These are phyloP conservation scores for Yarrowia hollandica DNA, from an alignment of 805 yeast species.

Conservation along the genomic window DNA sequence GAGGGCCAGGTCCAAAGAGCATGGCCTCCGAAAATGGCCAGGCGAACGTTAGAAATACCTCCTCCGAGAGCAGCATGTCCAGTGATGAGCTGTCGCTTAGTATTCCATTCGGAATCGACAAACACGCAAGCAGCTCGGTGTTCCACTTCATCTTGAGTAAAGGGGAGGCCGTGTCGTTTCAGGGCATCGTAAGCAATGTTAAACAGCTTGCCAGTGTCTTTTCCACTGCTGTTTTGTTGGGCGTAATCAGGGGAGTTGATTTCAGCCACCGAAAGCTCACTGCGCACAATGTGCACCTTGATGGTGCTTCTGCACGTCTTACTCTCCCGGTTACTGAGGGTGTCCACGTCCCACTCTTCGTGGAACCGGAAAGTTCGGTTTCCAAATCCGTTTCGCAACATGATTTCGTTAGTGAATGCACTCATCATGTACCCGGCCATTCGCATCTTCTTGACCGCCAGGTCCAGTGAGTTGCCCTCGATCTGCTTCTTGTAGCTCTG, in stretches of 20 bases:
- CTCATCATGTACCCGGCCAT: slow-evolving; percentile 87
- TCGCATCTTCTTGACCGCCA: slow-evolving; percentile 71
- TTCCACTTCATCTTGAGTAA: slow-evolving; percentile 49
- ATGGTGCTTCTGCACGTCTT: slow-evolving; percentile 54
- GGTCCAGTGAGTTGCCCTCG: slow-evolving; percentile 66
- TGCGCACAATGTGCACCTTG: slow-evolving; percentile 73
- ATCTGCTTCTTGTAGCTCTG: slow-evolving; percentile 46
- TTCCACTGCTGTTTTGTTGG: slow-evolving; percentile 78
- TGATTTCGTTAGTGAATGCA: slow-evolving; percentile 87
- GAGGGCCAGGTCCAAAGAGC: slow-evolving; percentile 92
- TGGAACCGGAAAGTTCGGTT: slow-evolving; percentile 72
- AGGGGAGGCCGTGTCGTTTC: slow-evolving; percentile 55
- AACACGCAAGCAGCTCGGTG: slow-evolving; percentile 82
- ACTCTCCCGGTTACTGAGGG: slow-evolving; percentile 52
- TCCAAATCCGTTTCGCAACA: slow-evolving; percentile 76
- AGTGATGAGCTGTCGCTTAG: slow-evolving; percentile 53
- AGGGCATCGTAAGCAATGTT: slow-evolving; percentile 78
- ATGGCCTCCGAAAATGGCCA: slow-evolving; percentile 94
- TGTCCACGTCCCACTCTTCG: slow-evolving; percentile 60
- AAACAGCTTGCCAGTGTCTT: slow-evolving; percentile 72
- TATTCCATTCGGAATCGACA: slow-evolving; percentile 84
- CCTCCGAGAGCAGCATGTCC: slow-evolving; percentile 97
- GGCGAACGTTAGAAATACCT: slow-evolving; percentile 62
- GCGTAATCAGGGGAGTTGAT: slow-evolving; percentile 77
- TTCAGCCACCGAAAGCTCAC: slow-evolving; percentile 66